Evolutionary conservation across 192 early-diverging fungal species (phyloP), one percentile per base, ranked within the genome.

Genomic region (Coemansia sp.): DNA sequence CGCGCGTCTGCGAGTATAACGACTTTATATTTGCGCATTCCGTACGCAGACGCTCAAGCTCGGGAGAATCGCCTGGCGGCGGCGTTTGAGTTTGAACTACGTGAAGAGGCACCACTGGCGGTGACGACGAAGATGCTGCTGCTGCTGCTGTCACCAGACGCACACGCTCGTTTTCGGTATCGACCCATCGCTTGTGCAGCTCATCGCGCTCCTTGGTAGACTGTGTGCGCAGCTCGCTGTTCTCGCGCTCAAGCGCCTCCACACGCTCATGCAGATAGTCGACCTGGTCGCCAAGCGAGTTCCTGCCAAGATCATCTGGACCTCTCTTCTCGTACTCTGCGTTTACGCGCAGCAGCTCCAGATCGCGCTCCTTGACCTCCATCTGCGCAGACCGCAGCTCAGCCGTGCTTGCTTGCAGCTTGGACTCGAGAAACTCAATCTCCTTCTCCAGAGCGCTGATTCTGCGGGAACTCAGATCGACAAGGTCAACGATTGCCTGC

Each of bases 1-100:
- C 75, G 52, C 75, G 75, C 0, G 75, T 79, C 70, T 79, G 75
- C 3, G 70, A 65, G 30, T 79, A 79, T 1, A 79, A 63, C 55
- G 75, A 79, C 59, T 72, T 72, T 47, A 72, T 72, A 40, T 79
- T 79, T 53, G 65, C 44, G 50, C 61, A 68, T 19, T 79, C 75
- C 0, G 70, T 59, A 10, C 65, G 75, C 62, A 79, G 56, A 13
- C 67, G 59, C 28, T 72, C 62, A 3, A 47, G 23, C 23, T 74
- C 69, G 0, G 34, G 40, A 7, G 42, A 48, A 9, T 48, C 25
- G 48, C 27, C 8, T 68, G 57, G 28, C 65, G 62, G 19, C 62
- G 66, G 22, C 65, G 42, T 2, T 17, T 19, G 2, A 19, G 19
- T n/a, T n/a, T n/a, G n/a, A n/a, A n/a, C n/a, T n/a, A n/a, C n/a